Conservation (phyloP, 1,284 basidiomycete genomes). For the Ceratobasidium sp. region DNA sequence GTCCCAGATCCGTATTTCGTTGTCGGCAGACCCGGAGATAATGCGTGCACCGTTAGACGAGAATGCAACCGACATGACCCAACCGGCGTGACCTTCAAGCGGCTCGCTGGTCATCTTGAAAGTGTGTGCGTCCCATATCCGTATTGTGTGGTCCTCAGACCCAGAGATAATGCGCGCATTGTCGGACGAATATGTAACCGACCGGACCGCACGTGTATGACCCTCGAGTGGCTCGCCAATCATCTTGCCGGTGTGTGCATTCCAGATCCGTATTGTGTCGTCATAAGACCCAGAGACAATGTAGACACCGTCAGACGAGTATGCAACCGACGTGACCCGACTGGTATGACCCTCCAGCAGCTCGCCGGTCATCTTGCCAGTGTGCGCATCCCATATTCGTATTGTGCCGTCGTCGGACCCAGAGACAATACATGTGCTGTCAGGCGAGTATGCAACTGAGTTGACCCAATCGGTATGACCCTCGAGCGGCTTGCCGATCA, state of each 20-base stretch:
- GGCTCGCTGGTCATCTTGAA: not conserved
- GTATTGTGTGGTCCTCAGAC: no score
- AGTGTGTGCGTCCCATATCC: slow-evolving; percentile 20
- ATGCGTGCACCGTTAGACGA: slow-evolving; percentile 20
- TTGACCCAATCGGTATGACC: not conserved
- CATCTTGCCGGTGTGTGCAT: no score
- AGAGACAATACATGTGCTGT: no score
- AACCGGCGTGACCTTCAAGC: not conserved
- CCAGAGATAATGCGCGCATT: no score
- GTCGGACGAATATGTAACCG: no score
- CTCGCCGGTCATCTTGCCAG: no score
- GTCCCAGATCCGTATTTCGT: slow-evolving; percentile 30
- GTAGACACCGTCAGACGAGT: not conserved
- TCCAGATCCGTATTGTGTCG: slow-evolving; percentile 17
- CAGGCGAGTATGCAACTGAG: no score
- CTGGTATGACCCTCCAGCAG: no score
- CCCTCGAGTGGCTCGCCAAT: no score
- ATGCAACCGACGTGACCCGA: not conserved
- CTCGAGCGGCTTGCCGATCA: not conserved
- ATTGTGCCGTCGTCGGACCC: no score
- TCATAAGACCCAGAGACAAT: slow-evolving; percentile 31
- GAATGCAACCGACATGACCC: not conserved
- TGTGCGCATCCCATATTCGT: no score
- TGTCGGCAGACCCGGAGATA: slow-evolving; percentile 14
- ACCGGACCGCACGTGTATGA: no score